Evolutionary conservation across 148 eudicot genomes (phyloP).

Genomic region (Vaccinium myrtillus): DNA sequence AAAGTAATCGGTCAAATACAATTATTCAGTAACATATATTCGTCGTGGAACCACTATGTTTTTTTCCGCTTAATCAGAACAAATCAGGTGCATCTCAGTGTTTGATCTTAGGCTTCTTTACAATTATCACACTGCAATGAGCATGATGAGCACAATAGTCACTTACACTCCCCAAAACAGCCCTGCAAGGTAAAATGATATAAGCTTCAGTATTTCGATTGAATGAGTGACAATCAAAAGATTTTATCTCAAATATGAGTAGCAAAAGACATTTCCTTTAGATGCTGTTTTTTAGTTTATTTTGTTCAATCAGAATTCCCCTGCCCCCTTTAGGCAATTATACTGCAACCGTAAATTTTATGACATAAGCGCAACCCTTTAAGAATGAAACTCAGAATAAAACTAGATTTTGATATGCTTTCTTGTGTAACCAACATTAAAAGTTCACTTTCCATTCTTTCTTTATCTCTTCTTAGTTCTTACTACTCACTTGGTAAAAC

Average conservation of each 20-base stretch:
- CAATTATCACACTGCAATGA: constrained; percentile 67
- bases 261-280: no score
- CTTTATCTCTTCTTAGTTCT: no score
- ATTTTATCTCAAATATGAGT: not conserved
- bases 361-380: not conserved
- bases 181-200: constrained; percentile 43
- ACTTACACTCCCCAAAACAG: constrained; percentile 80
- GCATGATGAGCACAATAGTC: constrained; percentile 87
- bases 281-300: no score
- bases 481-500: no score
- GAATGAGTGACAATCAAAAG: not conserved
- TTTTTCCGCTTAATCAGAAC: not conserved
- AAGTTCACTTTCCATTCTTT: no score
- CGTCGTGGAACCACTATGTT: not conserved
- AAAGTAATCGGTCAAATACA: not conserved
- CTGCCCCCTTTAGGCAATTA: no score
- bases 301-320: not conserved
- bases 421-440: no score
- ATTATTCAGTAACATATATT: not conserved
- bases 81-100: constrained; percentile 2
- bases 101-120: constrained; percentile 58
- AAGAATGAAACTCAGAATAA: no score
- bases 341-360: no score
- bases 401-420: not conserved
- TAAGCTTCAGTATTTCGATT: no score